Evolutionary conservation across 2,329 filamentous ascomycete genomes (phyloP), one percentile per base, ranked within the genome.

Genomic region (Paecilomyces niveus): DNA sequence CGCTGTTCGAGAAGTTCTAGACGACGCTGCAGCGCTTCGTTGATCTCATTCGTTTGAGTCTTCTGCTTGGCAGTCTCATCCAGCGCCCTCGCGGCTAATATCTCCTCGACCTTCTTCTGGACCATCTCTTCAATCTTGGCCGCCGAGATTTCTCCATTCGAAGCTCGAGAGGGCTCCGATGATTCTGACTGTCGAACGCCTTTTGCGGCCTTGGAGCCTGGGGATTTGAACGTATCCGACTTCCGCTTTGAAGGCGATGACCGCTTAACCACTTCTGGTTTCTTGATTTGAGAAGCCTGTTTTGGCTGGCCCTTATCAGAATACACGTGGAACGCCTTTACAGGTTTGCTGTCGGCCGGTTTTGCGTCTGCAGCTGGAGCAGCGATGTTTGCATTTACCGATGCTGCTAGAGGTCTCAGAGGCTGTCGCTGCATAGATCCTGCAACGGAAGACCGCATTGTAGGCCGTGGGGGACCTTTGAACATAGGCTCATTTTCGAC

Each of bases 401-500:
- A 85, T 62, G 89, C 87, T 22, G 88, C 84, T 51, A 96, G 79
- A 10, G 91, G 87, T 15, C 90, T 85, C 24, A 97, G 76, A 9
- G 93, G 91, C 70, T 96, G 92, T 15, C 93, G 83, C 57, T 80
- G 77, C 11, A 81, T 74, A 29, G 71, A 64, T 7, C 78, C 78
- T 3, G 73, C 68, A n/a, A 77, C 58, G 18, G 63, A 76, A 63
- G 64, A 72, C 67, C 65, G 75, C 65, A 63, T 68, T 11, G 69
- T 75, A n/a, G 82, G 79, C 58, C 85, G 82, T 29, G 88, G 85
- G 57, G 85, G 83, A 57, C 89, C 87, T 70, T 89, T 91, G 78
- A 90, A 95, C 49, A 96, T 87, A 3, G 95, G 88, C 69, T 97
- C 92, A 69, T 97, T 97, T 74, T 97, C 93, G 59, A 96, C 90